Base-by-base conservation (phyloP, 345 rosid species). In the Citrus trifoliata region DNA sequence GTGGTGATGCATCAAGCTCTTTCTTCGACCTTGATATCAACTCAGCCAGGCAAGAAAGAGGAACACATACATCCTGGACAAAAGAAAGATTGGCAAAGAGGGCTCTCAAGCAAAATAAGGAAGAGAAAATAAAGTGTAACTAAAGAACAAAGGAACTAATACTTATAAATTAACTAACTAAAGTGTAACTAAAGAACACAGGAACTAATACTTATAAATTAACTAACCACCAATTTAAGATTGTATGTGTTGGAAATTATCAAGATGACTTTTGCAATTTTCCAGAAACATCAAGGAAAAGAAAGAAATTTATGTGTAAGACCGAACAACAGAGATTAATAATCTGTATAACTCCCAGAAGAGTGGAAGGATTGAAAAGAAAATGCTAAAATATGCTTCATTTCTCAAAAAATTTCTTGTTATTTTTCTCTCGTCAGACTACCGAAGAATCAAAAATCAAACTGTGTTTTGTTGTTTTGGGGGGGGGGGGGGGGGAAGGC, bases 1-100 rank as follows among this genome's bases (percentile, higher is more conserved):
- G 80, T 38, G 68, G 73, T 16, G 95, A 95, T 78, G 94, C 90
- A 79, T 95, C 96, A 67, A 93, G 84, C 89, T 90, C 90, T 79
- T 83, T 40, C 80, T 91, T 95, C 70, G 98, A 93, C 78, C 59
- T 86, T 25, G 99, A 80, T 80, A 95, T 95, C 80, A 95, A 75
- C 71, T 93, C 94, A 55, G 93, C 96, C 58, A 93, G 91, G 72
- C 71, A 88, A 65, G 99, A 93, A 61, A 92, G 84, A 69, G 98
- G 99, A 79, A 92, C 98, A 38, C 99, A 95, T 13, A 93, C 99
- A 75, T 93, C 99, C 98, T 95, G 86, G 78, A 86, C 42, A 65
- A 60, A 62, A 70, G 3, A 53, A 59, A 69, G 37, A 14, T 70
- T 2, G 7, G 30, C 2, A n/a, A 40, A 12, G 61, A 32, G 10